Evolutionary conservation across 352 stramenopile species (phyloP).

Genomic region (Pilasporangium apinafurcum): DNA sequence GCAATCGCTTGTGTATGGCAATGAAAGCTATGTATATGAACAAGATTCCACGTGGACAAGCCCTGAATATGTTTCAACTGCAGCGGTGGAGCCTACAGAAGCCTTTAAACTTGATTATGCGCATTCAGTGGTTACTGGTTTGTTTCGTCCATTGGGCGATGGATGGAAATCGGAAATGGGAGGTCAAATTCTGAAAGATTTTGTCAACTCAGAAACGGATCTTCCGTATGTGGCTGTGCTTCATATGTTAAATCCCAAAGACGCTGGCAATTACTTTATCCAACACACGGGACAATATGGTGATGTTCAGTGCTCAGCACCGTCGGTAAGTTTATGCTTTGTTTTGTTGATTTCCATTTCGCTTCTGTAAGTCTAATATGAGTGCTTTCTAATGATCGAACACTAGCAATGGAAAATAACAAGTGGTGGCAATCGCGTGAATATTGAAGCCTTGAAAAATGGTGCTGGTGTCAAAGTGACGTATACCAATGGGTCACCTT

Average conservation of each 20-base stretch:
- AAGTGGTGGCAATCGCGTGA: conserved; percentile 57
- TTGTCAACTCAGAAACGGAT: conserved; percentile 37
- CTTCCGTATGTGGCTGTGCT: conserved; percentile 53
- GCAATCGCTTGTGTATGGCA: conserved; percentile 63
- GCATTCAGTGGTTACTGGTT: conserved; percentile 40
- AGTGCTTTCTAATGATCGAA: no score
- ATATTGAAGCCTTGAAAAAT: conserved; percentile 42
- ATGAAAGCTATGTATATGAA: conserved; percentile 44
- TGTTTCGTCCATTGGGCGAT: conserved; percentile 57
- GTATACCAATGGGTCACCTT: conserved; percentile 46
- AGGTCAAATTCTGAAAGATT: conserved; percentile 54
- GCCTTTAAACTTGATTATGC: conserved; percentile 37
- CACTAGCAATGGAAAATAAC: conserved; percentile 63
- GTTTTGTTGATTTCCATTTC: background rate
- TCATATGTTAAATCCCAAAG: conserved; percentile 44
- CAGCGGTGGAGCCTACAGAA: conserved; percentile 31
- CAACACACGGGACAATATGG: conserved; percentile 65
- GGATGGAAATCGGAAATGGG: conserved; percentile 41
- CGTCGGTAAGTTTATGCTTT: conserved; percentile 29
- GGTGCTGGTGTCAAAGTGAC: conserved; percentile 53
- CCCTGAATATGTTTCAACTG: conserved; percentile 14
- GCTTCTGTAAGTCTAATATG: no score
- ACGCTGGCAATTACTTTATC: conserved; percentile 58
- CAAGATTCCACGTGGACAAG: conserved; percentile 19
- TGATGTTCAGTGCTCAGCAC: conserved; percentile 64